Base-by-base conservation (phyloP, 2,329 filamentous ascomycete species). In the Talaromyces albobiverticillius region DNA sequence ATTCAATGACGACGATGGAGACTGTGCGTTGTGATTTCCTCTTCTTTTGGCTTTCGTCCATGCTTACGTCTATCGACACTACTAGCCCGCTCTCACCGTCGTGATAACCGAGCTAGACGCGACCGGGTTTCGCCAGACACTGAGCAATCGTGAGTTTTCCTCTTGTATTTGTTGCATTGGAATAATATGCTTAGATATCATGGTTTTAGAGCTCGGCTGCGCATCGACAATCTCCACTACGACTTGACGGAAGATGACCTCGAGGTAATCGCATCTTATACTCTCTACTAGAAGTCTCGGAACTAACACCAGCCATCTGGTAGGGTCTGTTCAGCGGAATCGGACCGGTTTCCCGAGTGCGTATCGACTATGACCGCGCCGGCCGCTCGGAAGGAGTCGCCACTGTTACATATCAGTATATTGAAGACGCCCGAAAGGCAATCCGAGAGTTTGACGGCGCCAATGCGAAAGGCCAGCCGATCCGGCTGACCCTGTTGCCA, bases 141-240 rank as follows among this genome's bases (percentile, higher is more conserved):
- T 36, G 66, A 70, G 31, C 49, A 56, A 40, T 66, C 59, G 71
- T 74, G 71, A 59, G 71, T 60, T 34, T 29, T n/a, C n/a, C n/a
- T 3, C 29, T 41, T 10, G 7, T n/a, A 10, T 32, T 10, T 20
- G 18, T n/a, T 22, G 11, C n/a, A 11, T 29, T 5, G 14, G 25
- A 46, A 26, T 47, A 54, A 64, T 59, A 26, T 50, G 36, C 25
- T 46, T 63, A 60, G 78, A 82, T 32, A 67, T 26, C 74, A 75
- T n/a, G n/a, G n/a, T n/a, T 40, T 40, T 54, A 85, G 86, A 62
- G 79, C 85, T 43, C 93, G 90, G 72, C 73, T 96, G 61, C 86
- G 87, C 60, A 87, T 96, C 57, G 90, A 95, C 58, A 96, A 96
- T 68, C 77, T 96, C 55, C 92, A 96, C 71, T 96, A 95, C 71